These are phyloP conservation scores for Filosporella fistucella DNA, from an alignment of 495 filamentous ascomycete species.

Conservation along the genomic window DNA sequence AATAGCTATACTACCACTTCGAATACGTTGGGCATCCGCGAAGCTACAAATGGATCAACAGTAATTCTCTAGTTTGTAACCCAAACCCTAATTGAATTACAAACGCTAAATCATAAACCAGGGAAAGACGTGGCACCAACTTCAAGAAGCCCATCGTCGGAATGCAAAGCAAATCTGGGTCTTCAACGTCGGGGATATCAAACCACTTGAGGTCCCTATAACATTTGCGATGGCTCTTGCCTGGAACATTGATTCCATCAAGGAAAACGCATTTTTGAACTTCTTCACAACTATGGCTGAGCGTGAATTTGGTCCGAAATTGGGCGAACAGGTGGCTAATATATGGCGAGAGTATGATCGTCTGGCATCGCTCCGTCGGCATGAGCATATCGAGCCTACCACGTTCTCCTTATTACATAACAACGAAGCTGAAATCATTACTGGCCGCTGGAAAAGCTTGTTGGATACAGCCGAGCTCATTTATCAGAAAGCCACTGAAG, in stretches of 20 bases:
- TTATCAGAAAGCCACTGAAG: constrained; percentile 41
- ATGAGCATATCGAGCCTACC: constrained; percentile 58
- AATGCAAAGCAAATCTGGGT: constrained; percentile 68
- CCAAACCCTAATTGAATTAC: not conserved
- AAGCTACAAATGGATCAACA: constrained; percentile 69
- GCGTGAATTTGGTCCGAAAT: constrained; percentile 51
- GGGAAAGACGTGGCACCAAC: constrained; percentile 28
- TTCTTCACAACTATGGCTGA: constrained; percentile 53
- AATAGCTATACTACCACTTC: constrained; percentile 59
- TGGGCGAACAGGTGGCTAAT: constrained; percentile 43
- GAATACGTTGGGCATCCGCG: constrained; percentile 64
- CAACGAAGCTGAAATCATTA: constrained; percentile 59
- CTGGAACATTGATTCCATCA: constrained; percentile 53
- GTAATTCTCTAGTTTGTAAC: constrained; percentile 51
- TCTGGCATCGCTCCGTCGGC: constrained; percentile 59
- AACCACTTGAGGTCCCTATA: constrained; percentile 62
- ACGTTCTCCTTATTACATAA: constrained; percentile 67
- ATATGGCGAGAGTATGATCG: constrained; percentile 56
- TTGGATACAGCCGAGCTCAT: constrained; percentile 45
- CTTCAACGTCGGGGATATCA: constrained; percentile 71
- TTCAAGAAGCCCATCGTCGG: constrained; percentile 54
- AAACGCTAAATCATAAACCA: not conserved
- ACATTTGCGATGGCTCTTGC: constrained; percentile 60
- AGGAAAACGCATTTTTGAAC: constrained; percentile 39
- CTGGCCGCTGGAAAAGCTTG: constrained; percentile 56